Percentiles rank a stretch among this genome's conserved stretches.
phyloP scores from a whole-genome alignment of 2,329 filamentous ascomycete genomes.

The Pseudocercospora vitis region DNA sequence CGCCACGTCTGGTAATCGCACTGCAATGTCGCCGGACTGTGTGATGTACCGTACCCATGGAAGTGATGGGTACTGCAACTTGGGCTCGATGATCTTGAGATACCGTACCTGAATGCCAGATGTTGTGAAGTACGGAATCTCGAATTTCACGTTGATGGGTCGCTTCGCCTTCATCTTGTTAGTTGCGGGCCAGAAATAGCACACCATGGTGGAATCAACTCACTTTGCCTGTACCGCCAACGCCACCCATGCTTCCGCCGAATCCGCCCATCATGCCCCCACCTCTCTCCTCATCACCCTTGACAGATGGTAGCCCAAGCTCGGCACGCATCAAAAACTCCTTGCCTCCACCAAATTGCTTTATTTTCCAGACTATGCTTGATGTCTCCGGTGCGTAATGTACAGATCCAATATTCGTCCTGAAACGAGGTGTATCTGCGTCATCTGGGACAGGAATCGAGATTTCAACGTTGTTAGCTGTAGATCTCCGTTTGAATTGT shows the following conservation, averaged over 20 bases:
- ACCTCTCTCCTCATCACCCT: slow-evolving; percentile 85
- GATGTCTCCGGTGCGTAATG: slow-evolving; percentile 98
- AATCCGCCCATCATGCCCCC: slow-evolving; percentile 98
- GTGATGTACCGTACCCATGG: slow-evolving; percentile 99
- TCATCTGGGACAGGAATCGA: slow-evolving; percentile 96
- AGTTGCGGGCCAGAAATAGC: not conserved
- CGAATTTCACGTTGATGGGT: slow-evolving; percentile 98
- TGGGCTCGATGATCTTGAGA: slow-evolving; percentile 98
- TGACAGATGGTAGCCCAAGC: slow-evolving; percentile 87
- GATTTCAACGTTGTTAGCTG: slow-evolving; percentile 98
- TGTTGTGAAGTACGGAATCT: slow-evolving; percentile 99
- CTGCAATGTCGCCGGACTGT: slow-evolving; percentile 94
- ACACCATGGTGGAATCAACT: not conserved
- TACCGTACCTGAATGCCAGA: slow-evolving; percentile 98
- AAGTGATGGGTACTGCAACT: slow-evolving; percentile 97
- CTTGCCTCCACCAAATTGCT: slow-evolving; percentile 97
- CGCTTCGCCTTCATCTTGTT: slow-evolving; percentile 61
- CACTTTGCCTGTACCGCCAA: slow-evolving; percentile 79
- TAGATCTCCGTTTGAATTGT: slow-evolving; percentile 96
- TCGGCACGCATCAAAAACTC: slow-evolving; percentile 99
- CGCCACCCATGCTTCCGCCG: slow-evolving; percentile 92
- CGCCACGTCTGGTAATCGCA: slow-evolving; percentile 80
- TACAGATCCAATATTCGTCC: slow-evolving; percentile 94
- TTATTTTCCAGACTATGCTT: slow-evolving; percentile 99
- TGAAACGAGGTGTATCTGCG: slow-evolving; percentile 91